Base-by-base conservation (phyloP, 768 basidiomycete species). In the Suillus sp. region DNA sequence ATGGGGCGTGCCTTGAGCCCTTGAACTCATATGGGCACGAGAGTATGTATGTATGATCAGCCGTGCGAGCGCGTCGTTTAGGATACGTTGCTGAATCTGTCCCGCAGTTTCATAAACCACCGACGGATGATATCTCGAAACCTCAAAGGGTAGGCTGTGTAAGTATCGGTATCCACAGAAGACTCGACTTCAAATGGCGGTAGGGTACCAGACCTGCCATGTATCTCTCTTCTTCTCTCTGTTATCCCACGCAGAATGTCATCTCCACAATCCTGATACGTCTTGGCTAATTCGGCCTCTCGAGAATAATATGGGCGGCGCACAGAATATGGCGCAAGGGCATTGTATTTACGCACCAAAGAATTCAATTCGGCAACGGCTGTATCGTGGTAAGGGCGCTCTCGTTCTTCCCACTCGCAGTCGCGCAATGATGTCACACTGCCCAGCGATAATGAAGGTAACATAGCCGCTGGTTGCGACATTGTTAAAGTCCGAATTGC, bases 341-440 rank as follows among this genome's bases (percentile, higher is more conserved):
- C 87, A 70, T 95, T 95, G 76, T 92, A 91, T 76, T 88, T 87
- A 56, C 92, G 81, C 32, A 94, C 87, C 6, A 90, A 79, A 3
- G 85, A 79, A 73, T 95, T 94, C 45, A 94, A 75, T 67, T 94
- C 88, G 35, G 79, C 81, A 42, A 95, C 69, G 14, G 89, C 89
- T 2, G 83, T 78, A 38, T 87, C 82, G 68, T 93, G 91, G 68
- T 92, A 92, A 51, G 81, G 74, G 20, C 75, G 72, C 71, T 94
- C 91, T 54, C 84, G 83, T 35, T 77, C 75, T 70, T 90, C 86
- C 93, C 93, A 95, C 59, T 84, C 85, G 4, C 71, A 68, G 72
- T 94, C 92, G 18, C 87, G 84, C 62, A 87, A 75, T 2, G 74
- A 67, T 54, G 72, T 72, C 38, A 86, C 73, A 25, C 84, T 71